Base-by-base conservation (phyloP, 2,329 filamentous ascomycete genomes). In the Uncinocarpus reesii region DNA sequence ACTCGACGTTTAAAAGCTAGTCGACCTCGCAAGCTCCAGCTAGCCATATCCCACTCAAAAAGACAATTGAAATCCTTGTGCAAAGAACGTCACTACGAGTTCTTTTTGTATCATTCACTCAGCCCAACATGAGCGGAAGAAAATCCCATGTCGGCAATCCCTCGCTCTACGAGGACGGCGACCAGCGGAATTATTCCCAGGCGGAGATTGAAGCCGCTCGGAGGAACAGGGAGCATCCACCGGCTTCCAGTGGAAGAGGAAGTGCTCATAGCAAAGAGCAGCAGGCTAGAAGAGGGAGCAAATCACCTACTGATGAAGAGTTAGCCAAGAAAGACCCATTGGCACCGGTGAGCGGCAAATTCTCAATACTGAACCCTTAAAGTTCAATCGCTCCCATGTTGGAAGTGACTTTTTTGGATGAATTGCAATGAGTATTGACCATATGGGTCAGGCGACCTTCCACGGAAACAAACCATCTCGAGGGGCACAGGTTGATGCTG, bases 201-300 rank as follows among this genome's bases (percentile, higher is more conserved):
- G 72, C 76, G 1, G 69, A 75, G 52, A 55, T 71, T 45, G 60
- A 67, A 37, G 71, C 78, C 59, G 70, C 73, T 16, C 70, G 77
- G 44, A 74, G 79, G 52, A 92, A 78, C 70, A 71, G 88, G 52
- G 83, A 90, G 70, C 86, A 86, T 58, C 73, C 82, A 64, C 64
- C 74, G 16, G 38, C n/a, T 3, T 55, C 53, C 3, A 53, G 42
- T 40, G 40, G 51, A 23, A 26, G 52, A 36, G 51, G 53, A 8
- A 54, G 53, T n/a, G 35, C 34, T 2, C 53, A 55, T 43, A 18
- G 1, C 2, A 50, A 47, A 48, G 53, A 55, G 37, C 50, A 52
- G 42, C 42, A 46, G 26, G 32, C 31, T 16, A 18, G 42, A 15
- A 37, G 34, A 50, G 72, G 84, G 64, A 82, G 81, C 45, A 86